Evolutionary conservation across 345 rosid species (phyloP).

Genomic region (Eucalyptus microcorys): DNA sequence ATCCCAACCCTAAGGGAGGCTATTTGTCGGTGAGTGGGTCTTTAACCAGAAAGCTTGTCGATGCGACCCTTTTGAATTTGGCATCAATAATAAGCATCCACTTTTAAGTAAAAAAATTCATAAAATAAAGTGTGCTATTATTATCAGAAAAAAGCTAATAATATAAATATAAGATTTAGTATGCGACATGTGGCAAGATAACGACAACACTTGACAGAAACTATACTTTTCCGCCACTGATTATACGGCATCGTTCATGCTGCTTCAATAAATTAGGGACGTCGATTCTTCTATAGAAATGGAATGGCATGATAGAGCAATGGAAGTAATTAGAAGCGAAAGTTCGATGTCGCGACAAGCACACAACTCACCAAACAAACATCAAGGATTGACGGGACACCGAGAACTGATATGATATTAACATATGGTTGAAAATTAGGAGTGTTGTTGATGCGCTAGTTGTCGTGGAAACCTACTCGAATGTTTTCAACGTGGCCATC

Average conservation of each 20-base stretch:
- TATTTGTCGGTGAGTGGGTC: not conserved
- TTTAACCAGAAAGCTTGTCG: not conserved
- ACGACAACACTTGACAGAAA: not conserved
- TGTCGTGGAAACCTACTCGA: not conserved
- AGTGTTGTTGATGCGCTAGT: not conserved
- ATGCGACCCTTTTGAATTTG: not conserved
- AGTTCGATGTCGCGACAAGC: not conserved
- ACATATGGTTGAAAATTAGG: not conserved
- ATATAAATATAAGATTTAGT: not conserved
- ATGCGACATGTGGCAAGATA: not conserved
- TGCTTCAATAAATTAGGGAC: not conserved
- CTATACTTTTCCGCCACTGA: not conserved
- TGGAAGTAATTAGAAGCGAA: not conserved
- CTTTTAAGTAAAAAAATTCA: not conserved
- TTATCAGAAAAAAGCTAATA: not conserved
- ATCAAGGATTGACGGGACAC: not conserved
- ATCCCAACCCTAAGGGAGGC: not conserved
- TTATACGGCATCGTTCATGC: not conserved
- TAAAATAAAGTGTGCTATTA: not conserved
- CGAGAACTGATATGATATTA: not conserved
- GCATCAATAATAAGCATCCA: not conserved
- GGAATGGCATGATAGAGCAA: not conserved
- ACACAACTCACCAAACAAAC: not conserved
- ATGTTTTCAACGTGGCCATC: not conserved
- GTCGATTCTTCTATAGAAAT: not conserved